Conservation (phyloP, 2,329 filamentous ascomycete species). For the Annulohypoxylon truncatum region DNA sequence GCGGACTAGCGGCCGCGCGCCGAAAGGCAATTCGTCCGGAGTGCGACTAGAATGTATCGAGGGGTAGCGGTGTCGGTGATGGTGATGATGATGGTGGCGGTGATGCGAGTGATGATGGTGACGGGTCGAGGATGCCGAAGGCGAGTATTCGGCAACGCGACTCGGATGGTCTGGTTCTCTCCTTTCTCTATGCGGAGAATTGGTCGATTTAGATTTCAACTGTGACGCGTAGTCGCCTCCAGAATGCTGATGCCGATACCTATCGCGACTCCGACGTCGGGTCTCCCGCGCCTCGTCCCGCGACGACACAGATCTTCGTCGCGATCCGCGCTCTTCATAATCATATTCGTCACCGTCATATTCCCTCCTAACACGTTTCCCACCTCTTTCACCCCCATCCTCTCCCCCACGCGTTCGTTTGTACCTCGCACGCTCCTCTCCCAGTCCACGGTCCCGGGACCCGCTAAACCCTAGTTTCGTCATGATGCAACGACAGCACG, state of each 20-base stretch:
- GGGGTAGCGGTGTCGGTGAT: conserved; percentile 48
- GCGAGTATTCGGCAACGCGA: conserved; percentile 13
- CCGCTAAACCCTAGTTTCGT: conserved; percentile 15
- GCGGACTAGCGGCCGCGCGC: conserved; percentile 74
- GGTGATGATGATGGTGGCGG: conserved; percentile 53
- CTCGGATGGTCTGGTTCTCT: conserved; percentile 2
- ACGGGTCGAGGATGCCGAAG: conserved; percentile 29
- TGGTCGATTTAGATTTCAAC: neutral
- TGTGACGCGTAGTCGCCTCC: conserved; percentile 6
- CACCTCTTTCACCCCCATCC: conserved; percentile 13
- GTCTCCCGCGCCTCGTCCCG: conserved; percentile 11
- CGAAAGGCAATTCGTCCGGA: conserved; percentile 68
- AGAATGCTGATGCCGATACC: conserved; percentile 6
- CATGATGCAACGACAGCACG: conserved; percentile 33
- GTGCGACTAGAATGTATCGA: conserved; percentile 9
- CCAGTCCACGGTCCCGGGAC: conserved; percentile 26
- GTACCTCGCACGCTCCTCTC: conserved; percentile 33
- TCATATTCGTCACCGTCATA: conserved; percentile 16
- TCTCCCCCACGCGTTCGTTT: conserved; percentile 42
- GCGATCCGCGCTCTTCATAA: conserved; percentile 8
- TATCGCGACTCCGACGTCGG: neutral
- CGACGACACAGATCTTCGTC: conserved; percentile 37
- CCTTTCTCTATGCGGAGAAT: neutral
- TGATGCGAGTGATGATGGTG: conserved; percentile 46
- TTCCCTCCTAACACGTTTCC: conserved; percentile 33